A percentile compares a stretch with the other conserved stretches of the same genome.
Conservation (phyloP, 2,329 filamentous ascomycete genomes). For the Aspergillus neoniger region DNA sequence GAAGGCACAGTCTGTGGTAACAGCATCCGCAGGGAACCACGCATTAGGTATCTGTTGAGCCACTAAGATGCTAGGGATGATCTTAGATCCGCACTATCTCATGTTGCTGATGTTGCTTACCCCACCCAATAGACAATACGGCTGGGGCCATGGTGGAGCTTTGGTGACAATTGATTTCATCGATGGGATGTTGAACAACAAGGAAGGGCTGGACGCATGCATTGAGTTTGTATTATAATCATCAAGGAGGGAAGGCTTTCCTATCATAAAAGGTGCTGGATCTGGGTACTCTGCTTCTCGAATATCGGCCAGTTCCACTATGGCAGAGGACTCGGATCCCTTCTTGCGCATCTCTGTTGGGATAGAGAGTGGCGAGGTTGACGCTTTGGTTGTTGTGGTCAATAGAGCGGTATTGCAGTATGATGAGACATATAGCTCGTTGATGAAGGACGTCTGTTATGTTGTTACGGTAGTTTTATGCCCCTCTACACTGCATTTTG, state of each 20-base stretch:
- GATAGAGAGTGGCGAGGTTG: background rate
- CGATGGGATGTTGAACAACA: background rate
- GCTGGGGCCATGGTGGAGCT: background rate
- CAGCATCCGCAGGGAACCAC: too few species aligned
- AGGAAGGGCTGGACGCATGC: background rate
- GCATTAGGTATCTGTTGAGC: too few species aligned
- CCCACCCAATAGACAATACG: background rate
- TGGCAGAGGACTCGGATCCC: background rate
- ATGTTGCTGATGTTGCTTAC: too few species aligned
- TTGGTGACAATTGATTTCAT: background rate
- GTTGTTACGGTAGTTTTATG: too few species aligned
- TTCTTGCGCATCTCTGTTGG: conserved; percentile 1
- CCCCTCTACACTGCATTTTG: too few species aligned
- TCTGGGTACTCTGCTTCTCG: background rate
- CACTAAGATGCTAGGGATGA: too few species aligned
- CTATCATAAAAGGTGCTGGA: background rate
- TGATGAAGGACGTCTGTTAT: too few species aligned
- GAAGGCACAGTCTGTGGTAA: too few species aligned
- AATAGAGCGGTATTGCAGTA: too few species aligned
- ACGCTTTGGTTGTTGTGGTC: too few species aligned
- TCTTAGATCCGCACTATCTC: too few species aligned
- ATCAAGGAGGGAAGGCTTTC: background rate
- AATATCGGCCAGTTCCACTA: background rate
- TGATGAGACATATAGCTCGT: too few species aligned
- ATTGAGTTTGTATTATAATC: background rate